Evolutionary conservation across 176 grass and related monocot species (phyloP).

Genomic region (Phoenix roebelenii): DNA sequence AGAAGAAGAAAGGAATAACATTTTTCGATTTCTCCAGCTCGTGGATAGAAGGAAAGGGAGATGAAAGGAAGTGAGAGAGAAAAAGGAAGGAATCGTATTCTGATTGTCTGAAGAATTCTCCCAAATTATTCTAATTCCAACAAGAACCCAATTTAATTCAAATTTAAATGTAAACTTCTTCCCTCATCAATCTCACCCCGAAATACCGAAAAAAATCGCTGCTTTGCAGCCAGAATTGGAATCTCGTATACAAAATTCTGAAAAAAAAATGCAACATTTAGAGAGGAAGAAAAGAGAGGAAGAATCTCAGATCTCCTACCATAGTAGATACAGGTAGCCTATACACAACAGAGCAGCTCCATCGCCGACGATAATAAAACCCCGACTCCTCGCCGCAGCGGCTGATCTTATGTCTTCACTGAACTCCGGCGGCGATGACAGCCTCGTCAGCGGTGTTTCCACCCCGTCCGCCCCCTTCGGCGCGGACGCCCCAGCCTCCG

Average conservation of each 20-base stretch:
- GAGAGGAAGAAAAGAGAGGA: conserved; percentile 5
- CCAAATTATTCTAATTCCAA: conserved; percentile 11
- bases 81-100: background rate
- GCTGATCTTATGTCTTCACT: conserved; percentile 16
- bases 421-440: conserved; percentile 42
- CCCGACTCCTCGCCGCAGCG: conserved; percentile 1
- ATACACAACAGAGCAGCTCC: conserved; percentile 32
- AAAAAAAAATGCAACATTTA: conserved; percentile 29
- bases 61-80: background rate
- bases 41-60: background rate
- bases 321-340: conserved; percentile 40
- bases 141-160: background rate
- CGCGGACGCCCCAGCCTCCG: too few relatives aligned
- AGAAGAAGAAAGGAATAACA: too few relatives aligned
- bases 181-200: conserved; percentile 2
- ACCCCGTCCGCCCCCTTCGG: background rate
- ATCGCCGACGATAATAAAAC: background rate
- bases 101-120: background rate
- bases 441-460: conserved; percentile 38
- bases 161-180: too few relatives aligned
- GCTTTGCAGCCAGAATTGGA: conserved; percentile 49
- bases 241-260: conserved; percentile 27
- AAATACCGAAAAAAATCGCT: conserved; percentile 31
- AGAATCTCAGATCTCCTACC: conserved; percentile 53
- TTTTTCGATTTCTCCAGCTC: too few relatives aligned